Evolutionary conservation across 1,284 basidiomycete species (phyloP), one percentile per base, ranked within the genome.

Genomic region (Trametes versicolor): DNA sequence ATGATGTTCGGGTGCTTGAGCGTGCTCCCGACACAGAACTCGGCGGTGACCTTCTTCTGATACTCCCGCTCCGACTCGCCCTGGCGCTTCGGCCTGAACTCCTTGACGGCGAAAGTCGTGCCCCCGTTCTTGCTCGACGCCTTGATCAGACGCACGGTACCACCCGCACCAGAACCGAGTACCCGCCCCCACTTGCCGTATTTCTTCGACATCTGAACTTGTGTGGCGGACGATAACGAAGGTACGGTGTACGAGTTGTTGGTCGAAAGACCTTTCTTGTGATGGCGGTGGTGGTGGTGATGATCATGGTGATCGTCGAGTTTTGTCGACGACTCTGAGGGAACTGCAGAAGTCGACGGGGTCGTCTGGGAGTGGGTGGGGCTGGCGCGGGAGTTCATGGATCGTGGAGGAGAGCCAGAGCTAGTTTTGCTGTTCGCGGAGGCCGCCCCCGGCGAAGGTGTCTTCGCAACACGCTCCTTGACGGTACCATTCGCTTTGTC

Each of bases 141-240:
- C 82, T 97, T 97, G 81, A 99, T 98, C 68, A 99, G 86, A 50
- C 98, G 89, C 47, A 99, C 98, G 0, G 98, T 99, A 34, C 98
- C 98, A 43, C 98, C 98, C 1, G 98, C 98, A 51, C 98, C 98
- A 13, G 93, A 95, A 17, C 98, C 98, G 15, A 99, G 87, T 15
- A 97, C 90, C 63, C 95, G 91, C 58, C 97, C 98, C 95, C 97
- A 99, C 78, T 99, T 99, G 70, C 98, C 98, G 74, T 99, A 99
- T 85, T 99, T 99, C 82, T 99, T 99, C 50, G 93, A 85, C 64
- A 99, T 83, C 76, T 98, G 95, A 4, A 95, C 95, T 65, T 98
- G 94, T 0, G 93, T 95, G 0, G 92, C 94, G 65, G 91, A 88
- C 29, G 91, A 89, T 27, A 95, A 84, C 25, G 78, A 78, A 29